These are phyloP conservation scores for Musa beccarii DNA, from an alignment of 176 grass and related monocot genomes.

Conservation along the genomic window DNA sequence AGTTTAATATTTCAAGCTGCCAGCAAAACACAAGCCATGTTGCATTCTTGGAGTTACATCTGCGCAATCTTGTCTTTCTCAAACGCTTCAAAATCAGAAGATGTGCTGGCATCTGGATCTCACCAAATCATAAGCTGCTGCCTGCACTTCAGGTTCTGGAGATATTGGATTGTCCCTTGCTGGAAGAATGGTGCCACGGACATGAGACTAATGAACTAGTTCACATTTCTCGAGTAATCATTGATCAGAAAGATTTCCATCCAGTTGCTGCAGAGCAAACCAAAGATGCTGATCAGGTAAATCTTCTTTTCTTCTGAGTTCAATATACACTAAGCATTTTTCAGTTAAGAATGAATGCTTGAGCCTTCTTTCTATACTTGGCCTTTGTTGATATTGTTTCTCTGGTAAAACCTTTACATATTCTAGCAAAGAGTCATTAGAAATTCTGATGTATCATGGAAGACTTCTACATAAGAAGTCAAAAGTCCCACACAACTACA, in stretches of 20 bases:
- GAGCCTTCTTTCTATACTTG: no score
- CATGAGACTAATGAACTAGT: neutral
- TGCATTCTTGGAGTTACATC: neutral
- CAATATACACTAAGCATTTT: no score
- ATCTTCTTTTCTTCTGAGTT: neutral
- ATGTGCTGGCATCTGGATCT: neutral
- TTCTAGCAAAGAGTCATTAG: no score
- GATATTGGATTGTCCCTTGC: neutral
- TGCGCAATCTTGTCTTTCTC: neutral
- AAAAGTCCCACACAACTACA: no score
- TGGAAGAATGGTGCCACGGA: neutral
- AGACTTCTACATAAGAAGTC: no score
- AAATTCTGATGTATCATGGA: no score
- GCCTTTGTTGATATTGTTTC: no score
- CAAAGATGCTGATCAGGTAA: neutral
- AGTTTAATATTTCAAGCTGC: neutral
- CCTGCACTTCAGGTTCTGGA: neutral
- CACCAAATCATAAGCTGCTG: neutral
- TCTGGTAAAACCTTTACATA: no score
- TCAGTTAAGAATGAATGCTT: neutral
- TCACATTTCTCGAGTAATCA: neutral
- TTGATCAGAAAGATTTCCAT: slow-evolving; percentile 2
- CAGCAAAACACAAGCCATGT: neutral
- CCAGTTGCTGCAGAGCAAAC: neutral
- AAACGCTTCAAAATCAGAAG: neutral